A percentile compares a stretch with the other conserved stretches of the same genome.
Evolutionary conservation across 805 yeast species (phyloP).

Genomic region (Tetrapisispora namnaoensis): DNA sequence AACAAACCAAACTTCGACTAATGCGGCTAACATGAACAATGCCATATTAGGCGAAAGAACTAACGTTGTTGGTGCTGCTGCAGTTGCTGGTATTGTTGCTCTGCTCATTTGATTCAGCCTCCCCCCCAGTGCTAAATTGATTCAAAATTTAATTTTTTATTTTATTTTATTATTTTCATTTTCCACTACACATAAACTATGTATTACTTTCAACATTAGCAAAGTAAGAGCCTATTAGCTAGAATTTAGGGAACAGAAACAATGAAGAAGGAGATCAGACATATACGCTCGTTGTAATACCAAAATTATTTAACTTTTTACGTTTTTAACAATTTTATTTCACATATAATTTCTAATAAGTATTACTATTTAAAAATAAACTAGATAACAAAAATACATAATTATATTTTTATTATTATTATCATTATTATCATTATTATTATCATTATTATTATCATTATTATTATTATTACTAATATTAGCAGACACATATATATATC

Average conservation of each 20-base stretch:
- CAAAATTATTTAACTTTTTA: not conserved
- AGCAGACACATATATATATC: not conserved
- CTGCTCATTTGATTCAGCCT: constrained; percentile 12
- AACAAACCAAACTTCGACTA: constrained; percentile 1
- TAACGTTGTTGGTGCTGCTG: constrained; percentile 20
- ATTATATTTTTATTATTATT: no score
- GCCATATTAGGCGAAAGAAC: constrained; percentile 5
- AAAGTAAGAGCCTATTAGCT: not conserved
- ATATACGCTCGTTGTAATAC: not conserved
- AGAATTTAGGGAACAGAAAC: not conserved
- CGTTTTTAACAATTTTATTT: no score
- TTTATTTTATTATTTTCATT: no score
- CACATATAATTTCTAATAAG: not conserved
- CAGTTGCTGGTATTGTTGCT: constrained; percentile 25
- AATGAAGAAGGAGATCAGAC: not conserved
- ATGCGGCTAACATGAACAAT: constrained; percentile 8
- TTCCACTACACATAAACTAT: not conserved
- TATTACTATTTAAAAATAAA: not conserved
- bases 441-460: not conserved
- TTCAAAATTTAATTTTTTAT: no score
- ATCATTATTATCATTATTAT: no score
- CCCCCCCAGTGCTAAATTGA: no score
- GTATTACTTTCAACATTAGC: not conserved
- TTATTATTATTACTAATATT: not conserved
- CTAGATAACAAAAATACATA: not conserved